A percentile compares a stretch with the other conserved stretches of the same genome.
Evolutionary conservation across 2,329 filamentous ascomycete species (phyloP).

Genomic region (Orbilia quercus): DNA sequence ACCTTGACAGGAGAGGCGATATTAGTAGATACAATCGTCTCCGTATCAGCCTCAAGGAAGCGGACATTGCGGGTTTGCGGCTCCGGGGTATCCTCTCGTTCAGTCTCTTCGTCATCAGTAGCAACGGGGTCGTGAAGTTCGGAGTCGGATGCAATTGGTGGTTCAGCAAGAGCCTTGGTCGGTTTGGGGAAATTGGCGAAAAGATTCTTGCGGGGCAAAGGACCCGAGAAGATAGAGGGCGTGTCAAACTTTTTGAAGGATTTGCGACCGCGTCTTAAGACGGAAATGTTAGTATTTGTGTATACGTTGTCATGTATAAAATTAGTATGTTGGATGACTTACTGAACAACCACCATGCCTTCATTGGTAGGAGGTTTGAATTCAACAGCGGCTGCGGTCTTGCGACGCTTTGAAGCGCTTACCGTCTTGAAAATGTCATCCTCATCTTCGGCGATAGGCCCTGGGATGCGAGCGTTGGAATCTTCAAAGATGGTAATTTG

Average conservation of each 20-base stretch:
- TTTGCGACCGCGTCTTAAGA: slow-evolving; percentile 35
- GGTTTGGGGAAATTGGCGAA: slow-evolving; percentile 27
- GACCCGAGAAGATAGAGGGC: slow-evolving; percentile 18
- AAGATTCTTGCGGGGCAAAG: slow-evolving; percentile 49
- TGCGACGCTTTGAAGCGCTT: slow-evolving; percentile 20
- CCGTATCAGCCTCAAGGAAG: slow-evolving; percentile 32
- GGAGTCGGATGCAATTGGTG: slow-evolving; percentile 2
- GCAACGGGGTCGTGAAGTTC: slow-evolving; percentile 21
- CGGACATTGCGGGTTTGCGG: slow-evolving; percentile 43
- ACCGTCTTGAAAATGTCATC: slow-evolving; percentile 45
- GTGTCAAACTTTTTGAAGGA: slow-evolving; percentile 42
- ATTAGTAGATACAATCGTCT: slow-evolving; percentile 5
- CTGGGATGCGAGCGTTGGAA: slow-evolving; percentile 40
- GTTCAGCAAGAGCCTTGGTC: not conserved
- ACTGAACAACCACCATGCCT: slow-evolving; percentile 53
- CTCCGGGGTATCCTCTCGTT: slow-evolving; percentile 51
- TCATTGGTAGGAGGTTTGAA: slow-evolving; percentile 25
- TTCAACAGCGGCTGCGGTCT: not conserved
- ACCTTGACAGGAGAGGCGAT: slow-evolving; percentile 32
- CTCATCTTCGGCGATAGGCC: slow-evolving; percentile 36
- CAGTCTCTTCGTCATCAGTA: slow-evolving; percentile 53
- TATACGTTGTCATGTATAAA: not conserved
- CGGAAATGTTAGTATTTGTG: slow-evolving; percentile 14
- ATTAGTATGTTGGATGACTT: slow-evolving; percentile 11
- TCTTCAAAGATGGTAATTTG: slow-evolving; percentile 52